A percentile compares a stretch with the other conserved stretches of the same genome.
phyloP scores from a whole-genome alignment of 2,329 filamentous ascomycete genomes.

The Verticillium nonalfalfae region DNA sequence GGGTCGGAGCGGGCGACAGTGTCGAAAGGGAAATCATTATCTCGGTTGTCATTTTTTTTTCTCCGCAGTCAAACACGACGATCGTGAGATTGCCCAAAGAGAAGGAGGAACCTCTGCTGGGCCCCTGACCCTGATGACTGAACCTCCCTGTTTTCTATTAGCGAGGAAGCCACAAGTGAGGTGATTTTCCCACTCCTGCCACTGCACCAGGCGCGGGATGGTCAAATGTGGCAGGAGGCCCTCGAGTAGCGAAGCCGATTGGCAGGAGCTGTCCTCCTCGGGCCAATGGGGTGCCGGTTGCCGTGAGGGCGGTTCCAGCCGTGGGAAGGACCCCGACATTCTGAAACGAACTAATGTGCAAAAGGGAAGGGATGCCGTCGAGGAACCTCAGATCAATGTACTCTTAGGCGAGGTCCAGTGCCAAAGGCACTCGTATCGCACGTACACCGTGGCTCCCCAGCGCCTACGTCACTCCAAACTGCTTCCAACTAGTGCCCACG shows the following conservation, averaged over 20 bases:
- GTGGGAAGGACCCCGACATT: conserved; percentile 1
- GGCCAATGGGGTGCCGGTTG: not conserved
- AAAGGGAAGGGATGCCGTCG: not conserved
- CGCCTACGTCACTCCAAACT: not conserved
- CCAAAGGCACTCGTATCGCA: too few species aligned
- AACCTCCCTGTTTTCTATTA: not conserved
- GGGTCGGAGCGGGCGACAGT: not conserved
- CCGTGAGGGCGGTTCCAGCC: not conserved
- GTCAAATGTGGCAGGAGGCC: not conserved
- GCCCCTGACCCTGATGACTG: not conserved
- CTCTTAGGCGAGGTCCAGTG: too few species aligned
- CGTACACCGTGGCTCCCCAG: not conserved
- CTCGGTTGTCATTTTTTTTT: not conserved
- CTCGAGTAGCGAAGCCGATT: not conserved
- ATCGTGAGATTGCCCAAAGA: not conserved
- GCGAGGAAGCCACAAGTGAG: not conserved
- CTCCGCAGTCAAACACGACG: not conserved
- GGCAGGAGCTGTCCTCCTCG: not conserved
- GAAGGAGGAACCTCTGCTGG: not conserved
- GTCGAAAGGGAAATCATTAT: not conserved
- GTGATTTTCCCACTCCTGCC: not conserved
- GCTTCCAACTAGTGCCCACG: not conserved
- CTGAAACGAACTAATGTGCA: not conserved
- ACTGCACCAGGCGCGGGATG: not conserved
- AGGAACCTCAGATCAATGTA: not conserved